phyloP scores from a whole-genome alignment of 108 stramenopile genomes.

The Stephanodiscus triporus region DNA sequence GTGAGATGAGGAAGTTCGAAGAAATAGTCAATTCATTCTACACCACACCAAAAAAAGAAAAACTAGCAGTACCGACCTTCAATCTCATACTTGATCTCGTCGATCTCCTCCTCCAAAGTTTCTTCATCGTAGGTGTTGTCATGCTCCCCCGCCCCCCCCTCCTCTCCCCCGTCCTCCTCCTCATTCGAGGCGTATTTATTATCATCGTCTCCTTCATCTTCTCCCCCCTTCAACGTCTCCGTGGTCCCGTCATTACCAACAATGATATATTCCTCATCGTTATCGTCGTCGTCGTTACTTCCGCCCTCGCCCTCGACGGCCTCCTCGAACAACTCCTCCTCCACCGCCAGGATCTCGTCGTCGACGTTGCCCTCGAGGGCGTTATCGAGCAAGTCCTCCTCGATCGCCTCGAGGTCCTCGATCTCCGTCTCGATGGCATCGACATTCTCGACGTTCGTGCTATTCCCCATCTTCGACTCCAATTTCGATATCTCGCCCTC shows the following conservation, averaged over 20 bases:
- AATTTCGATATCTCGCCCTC: neutral
- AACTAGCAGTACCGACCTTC: slow-evolving; percentile 8
- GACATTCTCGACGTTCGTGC: neutral
- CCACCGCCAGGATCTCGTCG: neutral
- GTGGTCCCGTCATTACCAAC: neutral
- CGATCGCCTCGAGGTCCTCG: neutral
- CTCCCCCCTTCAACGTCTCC: neutral
- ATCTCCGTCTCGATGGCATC: neutral
- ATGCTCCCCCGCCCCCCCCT: too few species aligned
- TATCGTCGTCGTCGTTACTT: neutral
- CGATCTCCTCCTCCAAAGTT: slow-evolving; percentile 29
- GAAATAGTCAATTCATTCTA: too few species aligned
- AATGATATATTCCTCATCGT: neutral
- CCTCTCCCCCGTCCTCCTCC: slow-evolving; percentile 2
- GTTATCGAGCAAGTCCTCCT: too few species aligned
- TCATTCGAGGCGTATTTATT: neutral
- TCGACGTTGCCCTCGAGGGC: too few species aligned
- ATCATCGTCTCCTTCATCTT: neutral
- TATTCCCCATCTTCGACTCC: neutral
- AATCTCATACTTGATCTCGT: slow-evolving; percentile 24
- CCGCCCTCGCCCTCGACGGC: neutral
- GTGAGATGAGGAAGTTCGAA: too few species aligned
- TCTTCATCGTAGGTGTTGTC: neutral
- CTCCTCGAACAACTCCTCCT: neutral
- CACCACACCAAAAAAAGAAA: neutral